Conservation (phyloP, 2,329 filamentous ascomycete genomes). For the Furcasterigmium sp. region DNA sequence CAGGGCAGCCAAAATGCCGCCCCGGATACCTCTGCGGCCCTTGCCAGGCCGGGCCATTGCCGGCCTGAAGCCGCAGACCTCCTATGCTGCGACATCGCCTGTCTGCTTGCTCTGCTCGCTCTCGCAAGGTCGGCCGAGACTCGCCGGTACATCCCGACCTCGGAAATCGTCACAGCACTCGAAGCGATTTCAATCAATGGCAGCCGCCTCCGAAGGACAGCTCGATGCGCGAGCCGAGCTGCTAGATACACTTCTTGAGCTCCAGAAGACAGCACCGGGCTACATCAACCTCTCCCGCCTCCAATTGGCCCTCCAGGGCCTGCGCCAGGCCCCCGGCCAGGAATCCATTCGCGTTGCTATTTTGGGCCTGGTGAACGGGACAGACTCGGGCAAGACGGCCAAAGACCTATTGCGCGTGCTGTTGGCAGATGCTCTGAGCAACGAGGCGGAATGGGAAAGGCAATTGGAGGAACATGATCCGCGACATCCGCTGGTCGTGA, state of each 20-base stretch:
- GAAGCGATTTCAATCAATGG: conserved; percentile 6
- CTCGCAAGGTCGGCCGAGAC: background rate
- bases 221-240: conserved; percentile 45
- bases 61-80: conserved; percentile 3
- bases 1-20: conserved; percentile 18
- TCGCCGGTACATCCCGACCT: background rate
- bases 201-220: conserved; percentile 1
- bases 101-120: conserved; percentile 14
- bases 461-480: conserved; percentile 48
- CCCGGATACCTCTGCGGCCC: conserved; percentile 21
- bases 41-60: conserved; percentile 14
- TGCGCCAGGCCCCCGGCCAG: conserved; percentile 49
- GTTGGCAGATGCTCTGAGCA: conserved; percentile 63
- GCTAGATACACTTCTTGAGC: conserved; percentile 50
- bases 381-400: conserved; percentile 41
- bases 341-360: conserved; percentile 57
- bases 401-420: conserved; percentile 64
- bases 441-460: conserved; percentile 62
- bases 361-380: conserved; percentile 37
- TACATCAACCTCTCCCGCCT: conserved; percentile 65
- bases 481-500: conserved; percentile 56
- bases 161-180: conserved; percentile 13
- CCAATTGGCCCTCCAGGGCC: conserved; percentile 64
- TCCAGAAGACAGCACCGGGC: conserved; percentile 56
- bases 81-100: conserved; percentile 8